Conservation (phyloP, 2,329 filamentous ascomycete species). For the Cryphonectria japonica region DNA sequence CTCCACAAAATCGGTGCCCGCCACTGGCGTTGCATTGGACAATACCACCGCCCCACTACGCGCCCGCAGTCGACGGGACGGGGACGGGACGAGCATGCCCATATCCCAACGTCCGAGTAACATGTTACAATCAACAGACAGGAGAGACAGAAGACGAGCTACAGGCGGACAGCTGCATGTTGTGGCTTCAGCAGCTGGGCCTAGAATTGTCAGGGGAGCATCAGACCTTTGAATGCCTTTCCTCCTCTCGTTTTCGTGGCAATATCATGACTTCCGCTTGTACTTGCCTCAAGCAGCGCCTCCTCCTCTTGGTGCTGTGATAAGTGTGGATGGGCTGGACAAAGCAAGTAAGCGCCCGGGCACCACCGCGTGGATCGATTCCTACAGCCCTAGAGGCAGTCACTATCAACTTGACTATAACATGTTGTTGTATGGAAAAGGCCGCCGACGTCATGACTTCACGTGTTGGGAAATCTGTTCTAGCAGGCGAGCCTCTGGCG, state of each 20-base stretch:
- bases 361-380: not conserved
- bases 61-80: not conserved
- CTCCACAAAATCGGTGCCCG: not conserved
- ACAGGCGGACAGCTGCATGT: not conserved
- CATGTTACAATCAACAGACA: not conserved
- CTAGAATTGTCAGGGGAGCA: not conserved
- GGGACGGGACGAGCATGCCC: not conserved
- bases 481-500: not conserved
- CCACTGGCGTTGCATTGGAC: not conserved
- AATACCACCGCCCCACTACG: not conserved
- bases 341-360: not conserved
- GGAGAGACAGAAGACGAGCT: not conserved
- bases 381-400: not conserved
- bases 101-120: not conserved
- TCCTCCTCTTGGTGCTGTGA: not conserved
- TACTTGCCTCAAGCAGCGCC: not conserved
- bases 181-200: not conserved
- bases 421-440: not conserved
- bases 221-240: not conserved
- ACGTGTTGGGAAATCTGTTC: too few relatives aligned
- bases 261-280: not conserved
- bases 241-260: not conserved
- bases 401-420: not conserved
- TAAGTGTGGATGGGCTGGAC: not conserved
- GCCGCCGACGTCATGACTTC: slow-evolving; percentile 2